Percentiles rank a stretch among this genome's conserved stretches.
These are phyloP conservation scores for Xylaria longipes DNA, from an alignment of 495 filamentous ascomycete genomes.

Conservation along the genomic window DNA sequence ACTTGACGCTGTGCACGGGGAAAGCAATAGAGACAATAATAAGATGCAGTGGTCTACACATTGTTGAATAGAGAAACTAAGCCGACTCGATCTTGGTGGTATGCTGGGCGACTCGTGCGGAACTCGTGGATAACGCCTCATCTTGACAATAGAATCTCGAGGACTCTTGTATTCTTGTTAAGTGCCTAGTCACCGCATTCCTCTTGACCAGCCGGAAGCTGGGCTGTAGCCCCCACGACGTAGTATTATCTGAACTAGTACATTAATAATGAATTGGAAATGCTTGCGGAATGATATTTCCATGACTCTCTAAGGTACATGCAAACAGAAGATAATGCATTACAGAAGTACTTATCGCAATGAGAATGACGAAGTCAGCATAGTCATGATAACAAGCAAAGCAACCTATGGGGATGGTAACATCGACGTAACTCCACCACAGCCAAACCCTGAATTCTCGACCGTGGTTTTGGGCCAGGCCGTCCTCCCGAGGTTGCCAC, in stretches of 20 bases:
- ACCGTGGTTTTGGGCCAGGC: constrained; percentile 6
- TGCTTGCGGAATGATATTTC: background rate
- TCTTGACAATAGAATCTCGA: background rate
- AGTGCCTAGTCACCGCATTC: background rate
- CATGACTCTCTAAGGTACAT: background rate
- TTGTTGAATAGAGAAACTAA: background rate
- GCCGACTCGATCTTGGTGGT: background rate
- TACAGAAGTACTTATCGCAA: background rate
- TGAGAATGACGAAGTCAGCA: background rate
- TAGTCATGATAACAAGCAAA: background rate
- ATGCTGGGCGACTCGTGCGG: background rate
- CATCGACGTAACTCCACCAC: constrained; percentile 8
- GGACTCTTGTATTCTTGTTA: background rate
- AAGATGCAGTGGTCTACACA: background rate
- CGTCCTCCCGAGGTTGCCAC: background rate
- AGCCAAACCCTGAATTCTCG: background rate
- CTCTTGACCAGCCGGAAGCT: background rate
- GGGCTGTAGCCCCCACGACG: background rate
- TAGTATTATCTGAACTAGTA: background rate
- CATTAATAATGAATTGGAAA: constrained; percentile 24
- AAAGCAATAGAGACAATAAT: background rate
- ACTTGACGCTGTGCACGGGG: background rate
- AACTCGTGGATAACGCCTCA: background rate
- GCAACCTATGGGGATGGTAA: background rate
- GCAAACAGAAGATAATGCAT: background rate